These are phyloP conservation scores for Alopecurus myosuroides DNA, from an alignment of 176 grass and related monocot species.

Conservation along the genomic window DNA sequence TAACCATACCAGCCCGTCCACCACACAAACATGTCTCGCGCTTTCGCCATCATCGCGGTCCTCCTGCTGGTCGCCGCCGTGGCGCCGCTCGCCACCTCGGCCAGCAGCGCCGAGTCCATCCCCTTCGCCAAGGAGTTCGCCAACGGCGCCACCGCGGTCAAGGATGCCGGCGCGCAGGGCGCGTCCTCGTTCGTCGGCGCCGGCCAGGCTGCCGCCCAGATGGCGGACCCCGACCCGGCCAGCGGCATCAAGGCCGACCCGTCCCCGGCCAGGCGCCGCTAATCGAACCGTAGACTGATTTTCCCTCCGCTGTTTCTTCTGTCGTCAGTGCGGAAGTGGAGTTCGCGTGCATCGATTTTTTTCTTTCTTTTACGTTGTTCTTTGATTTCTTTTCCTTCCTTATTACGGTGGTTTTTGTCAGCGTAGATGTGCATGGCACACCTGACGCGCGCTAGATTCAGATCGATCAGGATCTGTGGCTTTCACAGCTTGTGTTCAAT, in stretches of 20 bases:
- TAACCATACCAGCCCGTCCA: not conserved
- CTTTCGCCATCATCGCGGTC: slow-evolving; percentile 8
- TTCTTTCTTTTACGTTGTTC: not conserved
- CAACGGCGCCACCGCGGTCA: not conserved
- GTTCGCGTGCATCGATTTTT: not conserved
- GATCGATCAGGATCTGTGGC: not conserved
- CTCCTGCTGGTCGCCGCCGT: slow-evolving; percentile 7
- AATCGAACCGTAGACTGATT: not conserved
- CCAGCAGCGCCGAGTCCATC: not conserved
- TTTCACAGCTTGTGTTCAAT: not conserved
- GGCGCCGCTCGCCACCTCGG: not conserved
- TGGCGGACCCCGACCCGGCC: not conserved
- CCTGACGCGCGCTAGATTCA: not conserved
- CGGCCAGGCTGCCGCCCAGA: not conserved
- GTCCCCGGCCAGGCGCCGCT: slow-evolving; percentile 22
- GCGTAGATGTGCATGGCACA: not conserved
- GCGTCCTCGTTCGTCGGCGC: not conserved
- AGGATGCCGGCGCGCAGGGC: not conserved
- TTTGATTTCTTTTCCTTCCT: not conserved
- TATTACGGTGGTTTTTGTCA: not conserved
- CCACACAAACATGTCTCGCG: slow-evolving; percentile 24
- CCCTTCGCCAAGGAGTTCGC: not conserved
- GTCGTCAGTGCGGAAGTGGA: not conserved
- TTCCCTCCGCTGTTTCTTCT: not conserved
- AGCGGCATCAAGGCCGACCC: slow-evolving; percentile 1